A percentile compares a stretch with the other conserved stretches of the same genome.
Evolutionary conservation across 352 stramenopile genomes (phyloP).

Genomic region (Globisporangium ultimum): DNA sequence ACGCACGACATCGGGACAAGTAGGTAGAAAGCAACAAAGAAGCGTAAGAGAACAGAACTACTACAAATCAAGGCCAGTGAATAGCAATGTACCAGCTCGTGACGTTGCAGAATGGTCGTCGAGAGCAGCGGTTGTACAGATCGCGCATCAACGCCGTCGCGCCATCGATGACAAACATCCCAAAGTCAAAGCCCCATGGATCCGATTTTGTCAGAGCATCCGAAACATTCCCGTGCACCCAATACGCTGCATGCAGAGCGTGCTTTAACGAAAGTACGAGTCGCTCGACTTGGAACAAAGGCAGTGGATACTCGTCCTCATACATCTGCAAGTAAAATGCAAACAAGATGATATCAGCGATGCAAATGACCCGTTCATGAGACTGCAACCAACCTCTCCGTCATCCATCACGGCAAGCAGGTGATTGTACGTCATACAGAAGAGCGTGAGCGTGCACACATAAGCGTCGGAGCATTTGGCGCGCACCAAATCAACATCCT

Average conservation of each 20-base stretch:
- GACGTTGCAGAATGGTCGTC: conserved; percentile 69
- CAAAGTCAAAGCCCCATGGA: conserved; percentile 26
- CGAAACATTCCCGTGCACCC: conserved; percentile 31
- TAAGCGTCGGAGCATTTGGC: conserved; percentile 36
- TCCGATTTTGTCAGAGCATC: conserved; percentile 18
- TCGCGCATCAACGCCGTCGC: conserved; percentile 55
- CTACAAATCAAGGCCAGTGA: too few relatives aligned
- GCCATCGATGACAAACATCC: conserved; percentile 51
- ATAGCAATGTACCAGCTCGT: conserved; percentile 63
- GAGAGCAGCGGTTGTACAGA: conserved; percentile 69
- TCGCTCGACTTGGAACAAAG: conserved; percentile 63
- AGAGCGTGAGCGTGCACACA: conserved; percentile 43
- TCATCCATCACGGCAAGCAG: conserved; percentile 65
- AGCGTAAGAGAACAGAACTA: not conserved
- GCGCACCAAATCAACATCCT: conserved; percentile 48
- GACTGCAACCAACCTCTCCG: conserved; percentile 43
- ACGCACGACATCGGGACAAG: not conserved
- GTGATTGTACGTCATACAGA: conserved; percentile 62
- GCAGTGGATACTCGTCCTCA: conserved; percentile 52
- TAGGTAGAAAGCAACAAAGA: not conserved
- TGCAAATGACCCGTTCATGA: not conserved
- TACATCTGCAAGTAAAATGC: conserved; percentile 46
- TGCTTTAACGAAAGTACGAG: conserved; percentile 58
- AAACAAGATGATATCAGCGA: not conserved
- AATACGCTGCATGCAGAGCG: conserved; percentile 54